Base-by-base conservation (phyloP, 352 stramenopile genomes). In the Phytopythium litorale region DNA sequence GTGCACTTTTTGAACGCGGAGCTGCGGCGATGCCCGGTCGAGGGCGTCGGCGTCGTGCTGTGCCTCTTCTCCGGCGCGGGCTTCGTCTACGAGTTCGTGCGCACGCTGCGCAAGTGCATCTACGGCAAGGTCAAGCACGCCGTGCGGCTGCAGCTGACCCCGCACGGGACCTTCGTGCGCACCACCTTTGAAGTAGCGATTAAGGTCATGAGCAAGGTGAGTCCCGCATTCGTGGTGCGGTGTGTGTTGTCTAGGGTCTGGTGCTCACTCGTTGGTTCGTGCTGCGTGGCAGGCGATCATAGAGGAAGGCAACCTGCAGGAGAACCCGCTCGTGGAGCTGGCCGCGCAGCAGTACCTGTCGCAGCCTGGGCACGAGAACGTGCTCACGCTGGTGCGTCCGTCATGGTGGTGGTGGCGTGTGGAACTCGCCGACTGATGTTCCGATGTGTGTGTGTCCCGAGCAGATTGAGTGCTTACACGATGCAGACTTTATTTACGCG, bases 121-220 rank as follows among this genome's bases (percentile, higher is more conserved):
- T 94, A 92, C 68, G 85, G 85, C 48, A 94, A 94, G 65, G 85
- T 94, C 21, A 94, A 94, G 67, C 85, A 94, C 67, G 85, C 85
- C 35, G 85, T 94, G 62, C 79, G 83, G n/a, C 76, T 94, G 60
- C 80, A 91, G 56, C 78, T 91, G 70, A 89, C 78, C 9, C 59
- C 71, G 13, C 78, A 88, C 50, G 85, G 85, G 45, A 88, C 84
- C 11, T 92, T 94, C 45, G 71, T 92, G 53, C 85, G 85, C 55
- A 94, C 83, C 21, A 85, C 87, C 59, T 76, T 81, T 49, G 85
- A 94, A 53, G 85, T 94, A 49, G 85, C 85, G 23, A 91, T 94
- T 62, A 94, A 94, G 62, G 79, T 94, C 67, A 94, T 94, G 85
- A 94, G 85, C 75, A 92, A 92, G 78, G 84, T 92, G 43, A 28